Conservation (phyloP, 176 grass and related monocot genomes). For the Oryza brachyantha region DNA sequence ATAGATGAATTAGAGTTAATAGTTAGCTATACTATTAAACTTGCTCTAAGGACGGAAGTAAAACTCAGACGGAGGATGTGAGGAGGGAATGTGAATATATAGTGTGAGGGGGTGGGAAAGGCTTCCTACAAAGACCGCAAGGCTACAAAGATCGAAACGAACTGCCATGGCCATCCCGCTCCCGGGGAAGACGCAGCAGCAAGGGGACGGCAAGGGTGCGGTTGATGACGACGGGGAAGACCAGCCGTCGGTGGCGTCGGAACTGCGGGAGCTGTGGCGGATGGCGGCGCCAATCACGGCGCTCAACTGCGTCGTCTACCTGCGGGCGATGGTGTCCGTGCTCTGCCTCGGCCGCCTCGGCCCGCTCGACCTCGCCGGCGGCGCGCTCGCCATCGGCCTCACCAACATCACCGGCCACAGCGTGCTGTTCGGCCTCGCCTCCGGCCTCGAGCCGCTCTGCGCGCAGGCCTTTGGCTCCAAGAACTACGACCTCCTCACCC, state of each 20-base stretch:
- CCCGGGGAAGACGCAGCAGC: constrained; percentile 17
- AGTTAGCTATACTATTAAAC: no score
- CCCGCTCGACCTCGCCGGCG: constrained; percentile 81
- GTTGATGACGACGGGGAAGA: neutral
- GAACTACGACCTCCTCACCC: constrained; percentile 75
- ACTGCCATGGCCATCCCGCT: constrained; percentile 40
- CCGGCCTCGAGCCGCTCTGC: constrained; percentile 83
- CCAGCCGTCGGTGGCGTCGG: constrained; percentile 31
- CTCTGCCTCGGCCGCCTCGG: constrained; percentile 83
- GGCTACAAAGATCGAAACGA: neutral
- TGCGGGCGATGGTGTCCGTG: constrained; percentile 93
- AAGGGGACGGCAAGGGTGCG: neutral
- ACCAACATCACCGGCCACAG: constrained; percentile 98
- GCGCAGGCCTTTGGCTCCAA: constrained; percentile 81
- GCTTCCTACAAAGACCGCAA: no score
- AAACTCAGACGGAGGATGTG: no score
- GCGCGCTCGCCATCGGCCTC: constrained; percentile 91
- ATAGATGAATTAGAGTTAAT: no score
- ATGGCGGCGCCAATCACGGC: constrained; percentile 85
- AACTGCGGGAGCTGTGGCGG: constrained; percentile 66
- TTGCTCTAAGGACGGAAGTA: no score
- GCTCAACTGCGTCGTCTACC: constrained; percentile 89
- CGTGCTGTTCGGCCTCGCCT: constrained; percentile 88
- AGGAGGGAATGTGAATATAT: neutral
- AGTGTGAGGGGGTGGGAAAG: no score